Percentiles rank a stretch among this genome's conserved stretches.
These are phyloP conservation scores for Pilobolus umbonatus DNA, from an alignment of 192 early-diverging fungal species.

Conservation along the genomic window DNA sequence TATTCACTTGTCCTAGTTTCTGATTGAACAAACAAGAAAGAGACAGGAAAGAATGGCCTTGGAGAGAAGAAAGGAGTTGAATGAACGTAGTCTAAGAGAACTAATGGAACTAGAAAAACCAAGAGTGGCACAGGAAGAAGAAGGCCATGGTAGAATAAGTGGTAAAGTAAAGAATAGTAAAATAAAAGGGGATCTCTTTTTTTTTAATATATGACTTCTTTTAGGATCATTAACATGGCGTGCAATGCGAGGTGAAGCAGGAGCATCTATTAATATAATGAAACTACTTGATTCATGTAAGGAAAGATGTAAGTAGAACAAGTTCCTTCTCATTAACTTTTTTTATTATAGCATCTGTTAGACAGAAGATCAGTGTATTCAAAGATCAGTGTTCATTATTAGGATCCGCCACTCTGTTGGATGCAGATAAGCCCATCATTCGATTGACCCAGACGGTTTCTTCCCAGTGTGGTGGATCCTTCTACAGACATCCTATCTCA, in stretches of 20 bases:
- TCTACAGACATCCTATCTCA: slow-evolving; percentile 1
- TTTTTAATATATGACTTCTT: no score
- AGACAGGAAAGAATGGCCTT: neutral
- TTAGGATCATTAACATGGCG: neutral
- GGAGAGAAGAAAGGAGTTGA: neutral
- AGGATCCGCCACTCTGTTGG: neutral
- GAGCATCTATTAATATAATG: neutral
- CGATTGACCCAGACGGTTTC: slow-evolving; percentile 14
- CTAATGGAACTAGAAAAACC: slow-evolving; percentile 20
- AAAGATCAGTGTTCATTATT: neutral
- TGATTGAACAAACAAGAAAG: neutral
- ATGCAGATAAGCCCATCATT: neutral
- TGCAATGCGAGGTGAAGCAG: neutral
- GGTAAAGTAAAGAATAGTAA: no score
- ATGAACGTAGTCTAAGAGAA: slow-evolving; percentile 16
- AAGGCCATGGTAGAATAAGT: slow-evolving; percentile 31
- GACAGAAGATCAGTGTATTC: no score
- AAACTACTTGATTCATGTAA: neutral
- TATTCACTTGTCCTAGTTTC: neutral
- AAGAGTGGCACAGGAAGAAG: neutral
- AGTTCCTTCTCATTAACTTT: no score
- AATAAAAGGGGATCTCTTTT: no score
- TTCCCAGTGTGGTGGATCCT: slow-evolving; percentile 20
- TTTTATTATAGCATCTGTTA: no score
- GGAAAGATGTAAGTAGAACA: neutral